These are phyloP conservation scores for Saccharomyces mikatae DNA, from an alignment of 805 yeast genomes.

Conservation along the genomic window DNA sequence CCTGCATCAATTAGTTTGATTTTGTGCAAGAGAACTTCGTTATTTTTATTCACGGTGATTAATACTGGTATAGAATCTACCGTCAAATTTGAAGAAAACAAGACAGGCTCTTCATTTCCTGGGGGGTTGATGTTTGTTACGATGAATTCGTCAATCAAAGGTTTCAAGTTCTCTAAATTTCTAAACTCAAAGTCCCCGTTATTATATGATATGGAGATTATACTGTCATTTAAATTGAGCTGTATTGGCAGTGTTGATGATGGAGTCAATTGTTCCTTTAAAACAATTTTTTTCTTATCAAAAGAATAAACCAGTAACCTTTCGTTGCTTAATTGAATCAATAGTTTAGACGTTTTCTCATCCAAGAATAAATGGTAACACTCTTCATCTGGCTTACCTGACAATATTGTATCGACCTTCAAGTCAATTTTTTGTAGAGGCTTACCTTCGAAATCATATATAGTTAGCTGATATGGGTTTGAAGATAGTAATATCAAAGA, in stretches of 20 bases:
- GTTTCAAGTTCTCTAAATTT: neutral
- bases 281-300: slow-evolving; percentile 22
- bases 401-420: slow-evolving; percentile 5
- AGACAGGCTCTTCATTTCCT: neutral
- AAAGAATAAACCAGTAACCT: slow-evolving; percentile 24
- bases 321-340: slow-evolving; percentile 17
- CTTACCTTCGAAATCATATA: slow-evolving; percentile 25
- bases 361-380: slow-evolving; percentile 15
- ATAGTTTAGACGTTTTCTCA: slow-evolving; percentile 25
- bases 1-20: neutral
- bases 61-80: neutral
- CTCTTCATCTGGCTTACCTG: slow-evolving; percentile 3
- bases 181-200: neutral
- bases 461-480: slow-evolving; percentile 17
- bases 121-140: neutral
- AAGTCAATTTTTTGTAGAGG: slow-evolving; percentile 20
- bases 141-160: neutral
- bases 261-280: slow-evolving; percentile 10
- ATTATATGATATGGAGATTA: neutral
- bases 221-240: neutral
- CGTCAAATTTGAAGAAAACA: neutral
- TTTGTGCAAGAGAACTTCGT: neutral
- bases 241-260: slow-evolving; percentile 4
- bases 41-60: neutral
- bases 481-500: slow-evolving; percentile 21